These are phyloP conservation scores for Chenopodium album DNA, from an alignment of 148 eudicot genomes.

Conservation along the genomic window DNA sequence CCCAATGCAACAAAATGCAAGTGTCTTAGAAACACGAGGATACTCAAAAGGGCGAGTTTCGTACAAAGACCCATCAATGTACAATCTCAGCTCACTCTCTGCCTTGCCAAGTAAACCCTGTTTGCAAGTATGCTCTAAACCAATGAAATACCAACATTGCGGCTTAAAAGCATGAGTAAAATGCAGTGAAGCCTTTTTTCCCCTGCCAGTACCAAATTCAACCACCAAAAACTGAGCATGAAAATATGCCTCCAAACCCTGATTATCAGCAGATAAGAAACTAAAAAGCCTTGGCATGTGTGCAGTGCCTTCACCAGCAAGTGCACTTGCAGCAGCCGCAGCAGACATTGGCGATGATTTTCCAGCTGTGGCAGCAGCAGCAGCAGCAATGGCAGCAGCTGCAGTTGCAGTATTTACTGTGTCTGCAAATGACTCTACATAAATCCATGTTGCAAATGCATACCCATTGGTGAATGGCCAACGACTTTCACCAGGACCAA, in stretches of 20 bases:
- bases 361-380: conserved; percentile 94
- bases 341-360: conserved; percentile 97
- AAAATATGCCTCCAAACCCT: conserved; percentile 95
- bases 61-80: conserved; percentile 87
- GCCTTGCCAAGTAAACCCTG: conserved; percentile 92
- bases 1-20: conserved; percentile 96
- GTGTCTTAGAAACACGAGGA: conserved; percentile 91
- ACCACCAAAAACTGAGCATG: conserved; percentile 99
- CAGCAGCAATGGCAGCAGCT: conserved; percentile 99
- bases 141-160: conserved; percentile 96
- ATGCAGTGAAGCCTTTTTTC: conserved; percentile 92
- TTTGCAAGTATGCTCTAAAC: conserved; percentile 90
- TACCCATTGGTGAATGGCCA: conserved; percentile 97
- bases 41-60: conserved; percentile 92
- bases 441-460: conserved; percentile 98
- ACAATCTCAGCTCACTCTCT: conserved; percentile 88
- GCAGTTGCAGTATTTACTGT: conserved; percentile 92
- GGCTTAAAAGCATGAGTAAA: conserved; percentile 99
- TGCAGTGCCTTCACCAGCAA: conserved; percentile 98
- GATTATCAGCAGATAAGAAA: conserved; percentile 95
- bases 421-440: conserved; percentile 95
- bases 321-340: conserved; percentile 99
- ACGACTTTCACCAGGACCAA: conserved; percentile 96
- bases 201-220: conserved; percentile 89
- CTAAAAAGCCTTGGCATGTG: conserved; percentile 98